These are phyloP conservation scores for Verticillium isaacii DNA, from an alignment of 2,329 filamentous ascomycete genomes.

Conservation along the genomic window DNA sequence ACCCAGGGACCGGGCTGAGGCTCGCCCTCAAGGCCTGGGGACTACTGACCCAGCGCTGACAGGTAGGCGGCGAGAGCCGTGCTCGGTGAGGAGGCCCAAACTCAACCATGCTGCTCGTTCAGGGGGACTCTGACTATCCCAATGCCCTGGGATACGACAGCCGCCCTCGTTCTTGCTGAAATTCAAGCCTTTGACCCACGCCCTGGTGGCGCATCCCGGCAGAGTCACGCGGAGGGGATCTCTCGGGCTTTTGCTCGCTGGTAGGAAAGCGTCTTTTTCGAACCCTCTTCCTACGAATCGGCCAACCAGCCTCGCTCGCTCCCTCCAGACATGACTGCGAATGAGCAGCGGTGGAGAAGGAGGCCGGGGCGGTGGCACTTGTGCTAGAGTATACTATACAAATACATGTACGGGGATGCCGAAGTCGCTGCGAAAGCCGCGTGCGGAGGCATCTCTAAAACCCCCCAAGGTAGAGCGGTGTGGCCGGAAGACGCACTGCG, in stretches of 20 bases:
- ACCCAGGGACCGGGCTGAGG: neutral
- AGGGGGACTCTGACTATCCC: too few relatives aligned
- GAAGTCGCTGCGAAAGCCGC: neutral
- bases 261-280: neutral
- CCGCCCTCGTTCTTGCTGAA: neutral
- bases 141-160: too few relatives aligned
- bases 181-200: neutral
- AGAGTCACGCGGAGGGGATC: neutral
- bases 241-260: neutral
- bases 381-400: neutral
- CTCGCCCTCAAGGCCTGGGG: neutral
- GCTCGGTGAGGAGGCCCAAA: too few relatives aligned
- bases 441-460: neutral
- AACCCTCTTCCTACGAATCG: neutral
- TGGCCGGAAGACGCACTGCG: neutral
- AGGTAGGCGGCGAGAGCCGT: neutral
- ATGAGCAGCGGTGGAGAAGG: neutral
- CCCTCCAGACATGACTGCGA: neutral
- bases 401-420: neutral
- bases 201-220: neutral
- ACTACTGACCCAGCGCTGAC: neutral
- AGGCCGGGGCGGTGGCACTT: neutral
- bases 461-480: neutral
- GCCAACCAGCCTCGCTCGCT: neutral
- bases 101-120: too few relatives aligned